Percentiles rank a stretch among this genome's conserved stretches.
Evolutionary conservation across 768 basidiomycete species (phyloP).

Genomic region (Lactifluus pinguis): DNA sequence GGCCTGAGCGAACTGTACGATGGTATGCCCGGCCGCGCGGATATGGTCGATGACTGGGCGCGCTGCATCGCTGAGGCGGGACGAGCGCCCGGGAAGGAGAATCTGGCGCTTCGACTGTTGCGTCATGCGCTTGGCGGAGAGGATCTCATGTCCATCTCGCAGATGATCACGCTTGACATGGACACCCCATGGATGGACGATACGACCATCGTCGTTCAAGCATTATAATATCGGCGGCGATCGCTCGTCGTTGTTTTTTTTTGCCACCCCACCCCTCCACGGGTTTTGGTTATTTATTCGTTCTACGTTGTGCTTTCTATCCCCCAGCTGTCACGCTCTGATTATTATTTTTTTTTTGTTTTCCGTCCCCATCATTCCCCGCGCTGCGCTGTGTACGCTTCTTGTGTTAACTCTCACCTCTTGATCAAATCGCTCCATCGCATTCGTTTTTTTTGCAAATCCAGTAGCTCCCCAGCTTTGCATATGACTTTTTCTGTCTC

Average conservation of each 20-base stretch:
- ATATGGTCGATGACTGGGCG: constrained; percentile 32
- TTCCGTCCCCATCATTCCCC: not conserved
- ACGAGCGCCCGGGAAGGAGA: constrained; percentile 20
- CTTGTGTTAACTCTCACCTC: not conserved
- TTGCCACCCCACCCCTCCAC: no score
- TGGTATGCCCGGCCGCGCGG: constrained; percentile 21
- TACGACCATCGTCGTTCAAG: constrained; percentile 38
- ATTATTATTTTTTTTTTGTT: not conserved
- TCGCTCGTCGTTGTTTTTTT: not conserved
- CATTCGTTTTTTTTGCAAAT: not conserved
- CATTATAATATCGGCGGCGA: constrained; percentile 17
- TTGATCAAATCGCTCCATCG: not conserved
- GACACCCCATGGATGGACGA: constrained; percentile 44
- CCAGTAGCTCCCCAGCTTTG: not conserved
- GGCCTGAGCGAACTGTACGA: constrained; percentile 38
- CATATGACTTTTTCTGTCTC: not conserved
- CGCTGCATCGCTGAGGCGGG: constrained; percentile 24
- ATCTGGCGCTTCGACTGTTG: constrained; percentile 34
- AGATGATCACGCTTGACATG: constrained; percentile 41
- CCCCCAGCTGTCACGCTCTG: not conserved
- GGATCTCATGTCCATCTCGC: constrained; percentile 32
- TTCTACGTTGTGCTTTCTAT: not conserved
- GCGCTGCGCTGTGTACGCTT: not conserved
- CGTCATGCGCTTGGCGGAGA: constrained; percentile 37
- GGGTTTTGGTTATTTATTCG: not conserved